Conservation (phyloP, 495 filamentous ascomycete genomes). For the Penicillium paradoxum region DNA sequence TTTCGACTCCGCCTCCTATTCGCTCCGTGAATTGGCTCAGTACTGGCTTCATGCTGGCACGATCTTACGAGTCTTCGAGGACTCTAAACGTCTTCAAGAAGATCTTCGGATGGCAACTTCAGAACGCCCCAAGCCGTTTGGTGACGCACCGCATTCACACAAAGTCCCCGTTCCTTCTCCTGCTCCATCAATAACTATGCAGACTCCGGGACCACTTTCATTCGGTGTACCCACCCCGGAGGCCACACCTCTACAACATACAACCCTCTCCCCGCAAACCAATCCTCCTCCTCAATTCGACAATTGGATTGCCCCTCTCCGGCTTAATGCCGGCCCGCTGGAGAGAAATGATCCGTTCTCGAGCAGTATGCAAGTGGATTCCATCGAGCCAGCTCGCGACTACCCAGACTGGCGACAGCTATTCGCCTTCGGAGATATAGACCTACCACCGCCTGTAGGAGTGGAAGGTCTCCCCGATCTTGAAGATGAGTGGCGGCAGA, state of each 20-base stretch:
- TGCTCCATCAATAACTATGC: slow-evolving; percentile 18
- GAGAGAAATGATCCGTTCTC: slow-evolving; percentile 25
- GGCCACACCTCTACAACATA: slow-evolving; percentile 24
- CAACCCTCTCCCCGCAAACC: slow-evolving; percentile 24
- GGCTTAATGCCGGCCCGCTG: slow-evolving; percentile 26
- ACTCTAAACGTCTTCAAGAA: slow-evolving; percentile 44
- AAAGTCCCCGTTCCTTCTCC: slow-evolving; percentile 20
- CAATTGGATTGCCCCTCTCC: slow-evolving; percentile 34
- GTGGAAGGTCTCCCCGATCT: slow-evolving; percentile 40
- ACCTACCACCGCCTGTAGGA: slow-evolving; percentile 37
- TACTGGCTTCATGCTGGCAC: slow-evolving; percentile 46
- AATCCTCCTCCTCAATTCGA: slow-evolving; percentile 29
- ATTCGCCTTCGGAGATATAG: slow-evolving; percentile 41
- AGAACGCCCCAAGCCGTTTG: slow-evolving; percentile 34
- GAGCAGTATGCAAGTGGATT: slow-evolving; percentile 27
- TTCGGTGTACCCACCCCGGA: slow-evolving; percentile 39
- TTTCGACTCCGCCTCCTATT: slow-evolving; percentile 44
- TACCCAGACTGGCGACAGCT: slow-evolving; percentile 45
- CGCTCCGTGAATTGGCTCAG: slow-evolving; percentile 40
- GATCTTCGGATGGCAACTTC: slow-evolving; percentile 39
- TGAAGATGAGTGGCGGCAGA: slow-evolving; percentile 47
- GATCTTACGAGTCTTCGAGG: slow-evolving; percentile 43
- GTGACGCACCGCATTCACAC: slow-evolving; percentile 13
- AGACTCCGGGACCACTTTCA: slow-evolving; percentile 23
- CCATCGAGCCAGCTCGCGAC: slow-evolving; percentile 34